phyloP scores from a whole-genome alignment of 2,329 filamentous ascomycete genomes.

The Pseudogymnoascus sp. region DNA sequence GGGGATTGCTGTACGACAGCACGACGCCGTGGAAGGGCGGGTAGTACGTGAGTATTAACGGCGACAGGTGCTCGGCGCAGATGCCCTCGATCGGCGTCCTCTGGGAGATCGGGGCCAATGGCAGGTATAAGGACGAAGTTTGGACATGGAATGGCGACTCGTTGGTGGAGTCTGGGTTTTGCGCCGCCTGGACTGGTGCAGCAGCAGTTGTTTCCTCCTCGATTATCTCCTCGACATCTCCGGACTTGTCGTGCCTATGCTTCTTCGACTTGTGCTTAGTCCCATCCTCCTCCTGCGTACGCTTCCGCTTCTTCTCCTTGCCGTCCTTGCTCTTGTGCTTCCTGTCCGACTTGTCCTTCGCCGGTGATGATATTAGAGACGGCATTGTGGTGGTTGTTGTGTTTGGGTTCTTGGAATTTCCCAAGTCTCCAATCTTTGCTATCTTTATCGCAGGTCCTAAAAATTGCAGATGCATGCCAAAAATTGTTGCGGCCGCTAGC shows the following conservation, averaged over 20 bases:
- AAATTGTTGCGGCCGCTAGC: constrained; percentile 23
- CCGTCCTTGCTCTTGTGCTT: constrained; percentile 33
- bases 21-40: constrained; percentile 67
- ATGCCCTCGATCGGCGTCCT: constrained; percentile 63
- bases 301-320: constrained; percentile 38
- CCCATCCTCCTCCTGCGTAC: constrained; percentile 35
- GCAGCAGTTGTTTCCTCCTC: constrained; percentile 13
- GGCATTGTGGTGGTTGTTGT: constrained; percentile 15
- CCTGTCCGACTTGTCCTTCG: constrained; percentile 28
- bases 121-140: constrained; percentile 73
- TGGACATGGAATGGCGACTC: constrained; percentile 71
- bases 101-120: constrained; percentile 66
- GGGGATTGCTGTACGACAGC: constrained; percentile 64
- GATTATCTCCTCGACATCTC: constrained; percentile 32
- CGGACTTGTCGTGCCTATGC: constrained; percentile 37
- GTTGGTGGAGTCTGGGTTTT: constrained; percentile 15
- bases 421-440: constrained; percentile 2
- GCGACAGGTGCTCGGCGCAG: constrained; percentile 67
- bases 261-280: constrained; percentile 42
- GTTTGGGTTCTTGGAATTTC: constrained; percentile 3
- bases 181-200: background rate
- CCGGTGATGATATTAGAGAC: constrained; percentile 12
- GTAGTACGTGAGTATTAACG: constrained; percentile 71
- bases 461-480: constrained; percentile 13
- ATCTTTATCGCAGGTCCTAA: constrained; percentile 11